Evolutionary conservation across 495 filamentous ascomycete genomes (phyloP), one percentile per base, ranked within the genome.

Genomic region (Chaetomium tenue): DNA sequence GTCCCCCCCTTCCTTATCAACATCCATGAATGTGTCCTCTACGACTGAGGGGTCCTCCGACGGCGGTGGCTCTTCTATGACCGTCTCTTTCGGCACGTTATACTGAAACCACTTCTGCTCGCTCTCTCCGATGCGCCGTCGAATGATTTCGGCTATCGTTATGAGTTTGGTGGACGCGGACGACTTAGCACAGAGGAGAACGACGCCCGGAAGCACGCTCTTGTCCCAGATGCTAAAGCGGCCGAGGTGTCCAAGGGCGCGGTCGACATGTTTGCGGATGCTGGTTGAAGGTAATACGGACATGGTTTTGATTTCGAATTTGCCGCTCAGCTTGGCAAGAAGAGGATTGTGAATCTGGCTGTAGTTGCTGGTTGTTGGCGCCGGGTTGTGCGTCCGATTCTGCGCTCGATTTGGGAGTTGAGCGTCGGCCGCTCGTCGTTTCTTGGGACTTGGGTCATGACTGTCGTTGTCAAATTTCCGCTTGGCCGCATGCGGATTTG

Each of bases 31-130:
- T 18, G 75, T 78, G 20, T 82, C 79, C 58, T 78, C 74, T 28
- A 81, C 74, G 22, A 76, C 63, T 18, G 71, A 71, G 16, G 58
- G 54, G 18, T 72, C 72, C 30, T 67, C 70, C 15, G 28, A 67
- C 55, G 71, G 50, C 30, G 71, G 47, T 28, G 62, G 63, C 20
- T 70, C 65, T 64, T 56, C 71, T 68, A 53, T 61, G 52, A 77
- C 71, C 28, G 73, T 58, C 58, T 77, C 67, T 56, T 76, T 75
- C 30, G 87, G 66, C 6, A 76, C 68, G 50, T 81, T 83, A 63
- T 91, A 91, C 71, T 90, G 86, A 67, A 76, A 90, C 82, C 83
- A 88, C 61, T 76, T 76, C 48, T 78, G 76, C 1, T 79, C 78
- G 48, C 72, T 71, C 57, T 82, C 77, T n/a, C 63, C 75, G 50